Percentiles rank a stretch among this genome's conserved stretches.
Evolutionary conservation across 768 basidiomycete species (phyloP).

Genomic region (Hirschioporus abietinus): DNA sequence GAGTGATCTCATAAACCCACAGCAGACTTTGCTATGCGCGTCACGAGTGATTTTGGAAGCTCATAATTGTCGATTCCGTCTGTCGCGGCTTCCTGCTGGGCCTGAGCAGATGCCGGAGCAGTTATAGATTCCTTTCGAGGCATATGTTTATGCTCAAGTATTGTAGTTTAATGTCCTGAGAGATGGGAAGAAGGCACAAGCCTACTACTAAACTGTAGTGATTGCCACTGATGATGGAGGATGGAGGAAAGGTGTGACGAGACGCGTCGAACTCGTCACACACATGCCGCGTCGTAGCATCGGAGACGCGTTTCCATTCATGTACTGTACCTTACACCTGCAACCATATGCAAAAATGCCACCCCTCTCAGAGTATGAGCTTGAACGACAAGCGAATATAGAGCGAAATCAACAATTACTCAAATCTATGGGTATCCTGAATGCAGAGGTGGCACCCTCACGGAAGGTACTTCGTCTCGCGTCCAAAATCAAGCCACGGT

Average conservation of each 20-base stretch:
- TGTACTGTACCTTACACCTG: background rate
- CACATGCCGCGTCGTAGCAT: too few species aligned
- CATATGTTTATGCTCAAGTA: constrained; percentile 34
- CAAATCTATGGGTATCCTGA: background rate
- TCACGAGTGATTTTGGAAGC: constrained; percentile 77
- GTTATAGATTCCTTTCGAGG: constrained; percentile 61
- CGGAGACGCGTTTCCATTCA: too few species aligned
- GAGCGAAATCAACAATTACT: constrained; percentile 4
- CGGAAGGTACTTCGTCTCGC: background rate
- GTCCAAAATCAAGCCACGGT: background rate
- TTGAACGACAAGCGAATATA: constrained; percentile 3
- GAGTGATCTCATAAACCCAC: constrained; percentile 36
- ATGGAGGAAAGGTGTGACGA: background rate
- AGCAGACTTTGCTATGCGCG: constrained; percentile 78
- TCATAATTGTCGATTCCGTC: constrained; percentile 89
- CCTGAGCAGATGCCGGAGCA: constrained; percentile 59
- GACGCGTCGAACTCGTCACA: too few species aligned
- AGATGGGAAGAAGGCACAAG: background rate
- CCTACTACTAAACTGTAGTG: too few species aligned
- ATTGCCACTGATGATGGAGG: background rate
- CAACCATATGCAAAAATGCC: constrained; percentile 1
- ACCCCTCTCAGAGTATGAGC: constrained; percentile 5
- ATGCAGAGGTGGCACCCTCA: background rate
- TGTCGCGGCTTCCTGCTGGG: constrained; percentile 74
- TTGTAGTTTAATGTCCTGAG: background rate